These are phyloP conservation scores for Mortierella sp. DNA, from an alignment of 371 early-diverging fungal genomes.

Conservation along the genomic window DNA sequence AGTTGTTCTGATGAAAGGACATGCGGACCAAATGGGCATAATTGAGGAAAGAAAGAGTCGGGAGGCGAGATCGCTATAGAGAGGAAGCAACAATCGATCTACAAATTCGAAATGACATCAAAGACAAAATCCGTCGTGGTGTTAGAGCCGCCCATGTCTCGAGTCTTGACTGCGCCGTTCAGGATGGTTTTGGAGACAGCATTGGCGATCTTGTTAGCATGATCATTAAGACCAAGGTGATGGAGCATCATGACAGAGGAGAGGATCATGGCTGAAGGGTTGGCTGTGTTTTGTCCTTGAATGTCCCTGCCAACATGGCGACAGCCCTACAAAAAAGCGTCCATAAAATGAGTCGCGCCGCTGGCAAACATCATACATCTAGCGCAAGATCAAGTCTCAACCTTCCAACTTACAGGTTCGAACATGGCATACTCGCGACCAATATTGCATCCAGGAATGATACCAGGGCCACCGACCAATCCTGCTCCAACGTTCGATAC, in stretches of 20 bases:
- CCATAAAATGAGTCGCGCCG: background rate
- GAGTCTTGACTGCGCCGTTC: conserved; percentile 73
- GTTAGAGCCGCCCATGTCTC: conserved; percentile 81
- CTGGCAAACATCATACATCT: too few relatives aligned
- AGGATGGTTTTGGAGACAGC: conserved; percentile 82
- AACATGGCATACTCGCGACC: conserved; percentile 96
- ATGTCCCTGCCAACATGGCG: conserved; percentile 97
- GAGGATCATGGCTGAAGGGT: conserved; percentile 93
- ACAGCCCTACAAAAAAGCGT: conserved; percentile 67
- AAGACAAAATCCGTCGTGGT: conserved; percentile 93
- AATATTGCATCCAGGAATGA: conserved; percentile 95
- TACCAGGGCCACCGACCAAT: conserved; percentile 94
- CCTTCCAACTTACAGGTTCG: conserved; percentile 71
- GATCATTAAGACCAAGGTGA: conserved; percentile 86
- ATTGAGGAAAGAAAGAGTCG: conserved; percentile 8
- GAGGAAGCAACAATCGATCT: conserved; percentile 19
- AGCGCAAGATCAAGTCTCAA: too few relatives aligned
- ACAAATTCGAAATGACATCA: conserved; percentile 76
- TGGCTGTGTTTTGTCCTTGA: conserved; percentile 90
- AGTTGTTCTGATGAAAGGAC: background rate
- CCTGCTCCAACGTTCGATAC: conserved; percentile 96
- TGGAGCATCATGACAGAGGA: conserved; percentile 93
- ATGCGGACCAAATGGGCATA: conserved; percentile 10
- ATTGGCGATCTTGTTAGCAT: conserved; percentile 86
- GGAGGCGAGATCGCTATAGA: conserved; percentile 1